Percentiles rank a stretch among this genome's conserved stretches.
These are phyloP conservation scores for Insectozyma bohioensis DNA, from an alignment of 1,139 yeast genomes.

Conservation along the genomic window DNA sequence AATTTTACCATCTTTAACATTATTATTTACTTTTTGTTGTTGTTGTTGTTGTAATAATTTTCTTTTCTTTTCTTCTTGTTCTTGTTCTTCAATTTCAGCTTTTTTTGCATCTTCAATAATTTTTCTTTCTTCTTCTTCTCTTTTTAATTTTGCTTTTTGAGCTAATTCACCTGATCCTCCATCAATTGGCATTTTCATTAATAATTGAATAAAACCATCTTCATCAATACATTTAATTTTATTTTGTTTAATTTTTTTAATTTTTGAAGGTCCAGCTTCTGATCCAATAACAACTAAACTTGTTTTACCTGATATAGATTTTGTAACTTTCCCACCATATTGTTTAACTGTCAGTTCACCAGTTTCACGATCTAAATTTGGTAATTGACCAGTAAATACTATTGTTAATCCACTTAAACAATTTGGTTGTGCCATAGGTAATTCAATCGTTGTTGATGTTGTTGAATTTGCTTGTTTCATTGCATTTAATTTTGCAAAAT, in stretches of 20 bases:
- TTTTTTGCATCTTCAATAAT: slow-evolving; percentile 50
- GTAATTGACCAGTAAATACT: slow-evolving; percentile 90
- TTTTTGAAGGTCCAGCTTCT: slow-evolving; percentile 97
- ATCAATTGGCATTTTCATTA: slow-evolving; percentile 81
- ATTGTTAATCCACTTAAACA: slow-evolving; percentile 86
- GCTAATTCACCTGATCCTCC: slow-evolving; percentile 88
- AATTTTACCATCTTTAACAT: slow-evolving; percentile 1
- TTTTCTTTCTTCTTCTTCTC: slow-evolving; percentile 61
- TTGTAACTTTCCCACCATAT: slow-evolving; percentile 94
- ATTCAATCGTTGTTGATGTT: slow-evolving; percentile 33
- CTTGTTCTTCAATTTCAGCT: slow-evolving; percentile 18
- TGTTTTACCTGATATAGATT: slow-evolving; percentile 83
- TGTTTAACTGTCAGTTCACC: slow-evolving; percentile 76
- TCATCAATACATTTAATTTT: slow-evolving; percentile 82
- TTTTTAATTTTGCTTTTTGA: slow-evolving; percentile 64
- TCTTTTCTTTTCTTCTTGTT: slow-evolving; percentile 19
- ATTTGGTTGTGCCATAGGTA: slow-evolving; percentile 78
- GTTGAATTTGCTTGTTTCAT: slow-evolving; percentile 31
- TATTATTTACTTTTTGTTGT: not conserved
- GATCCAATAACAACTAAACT: slow-evolving; percentile 88
- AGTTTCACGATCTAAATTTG: slow-evolving; percentile 72
- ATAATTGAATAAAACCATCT: slow-evolving; percentile 76
- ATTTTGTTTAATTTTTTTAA: slow-evolving; percentile 71
- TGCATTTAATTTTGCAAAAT: slow-evolving; percentile 22
- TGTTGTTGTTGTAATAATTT: slow-evolving; percentile 2